Evolutionary conservation across 2,329 filamentous ascomycete species (phyloP).

Genomic region (Venturia effusa): DNA sequence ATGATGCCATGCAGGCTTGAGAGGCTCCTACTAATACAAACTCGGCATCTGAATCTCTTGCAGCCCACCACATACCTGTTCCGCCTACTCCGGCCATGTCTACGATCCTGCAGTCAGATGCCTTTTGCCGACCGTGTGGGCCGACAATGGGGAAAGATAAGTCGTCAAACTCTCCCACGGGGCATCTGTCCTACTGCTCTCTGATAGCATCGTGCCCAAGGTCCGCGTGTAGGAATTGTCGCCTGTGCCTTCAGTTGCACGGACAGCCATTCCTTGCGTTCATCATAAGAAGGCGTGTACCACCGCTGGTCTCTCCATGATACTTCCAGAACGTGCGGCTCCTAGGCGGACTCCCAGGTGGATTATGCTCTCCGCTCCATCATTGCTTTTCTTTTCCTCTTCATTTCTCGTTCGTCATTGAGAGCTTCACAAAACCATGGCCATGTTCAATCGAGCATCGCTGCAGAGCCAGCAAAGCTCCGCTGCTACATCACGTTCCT

Average conservation of each 20-base stretch:
- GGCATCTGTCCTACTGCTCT: background rate
- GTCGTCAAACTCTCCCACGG: background rate
- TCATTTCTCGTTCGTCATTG: background rate
- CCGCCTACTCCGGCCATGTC: background rate
- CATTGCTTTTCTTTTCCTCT: background rate
- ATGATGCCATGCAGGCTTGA: background rate
- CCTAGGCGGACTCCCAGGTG: background rate
- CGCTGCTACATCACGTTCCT: background rate
- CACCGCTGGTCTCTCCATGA: background rate
- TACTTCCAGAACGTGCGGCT: background rate
- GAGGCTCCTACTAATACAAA: background rate
- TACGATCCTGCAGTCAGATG: background rate
- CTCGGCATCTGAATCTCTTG: background rate
- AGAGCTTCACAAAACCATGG: background rate
- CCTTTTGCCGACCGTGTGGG: background rate
- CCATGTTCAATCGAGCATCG: background rate
- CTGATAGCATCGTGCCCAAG: background rate
- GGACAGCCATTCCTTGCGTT: background rate
- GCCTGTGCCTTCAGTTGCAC: background rate
- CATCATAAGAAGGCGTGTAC: background rate
- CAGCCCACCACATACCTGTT: background rate
- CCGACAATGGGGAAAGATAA: background rate
- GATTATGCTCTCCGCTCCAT: background rate
- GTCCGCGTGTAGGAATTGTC: background rate
- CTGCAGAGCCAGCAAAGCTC: background rate